A percentile compares a stretch with the other conserved stretches of the same genome.
Conservation (phyloP, 208 protist genomes). For the Trichomonas tenax region DNA sequence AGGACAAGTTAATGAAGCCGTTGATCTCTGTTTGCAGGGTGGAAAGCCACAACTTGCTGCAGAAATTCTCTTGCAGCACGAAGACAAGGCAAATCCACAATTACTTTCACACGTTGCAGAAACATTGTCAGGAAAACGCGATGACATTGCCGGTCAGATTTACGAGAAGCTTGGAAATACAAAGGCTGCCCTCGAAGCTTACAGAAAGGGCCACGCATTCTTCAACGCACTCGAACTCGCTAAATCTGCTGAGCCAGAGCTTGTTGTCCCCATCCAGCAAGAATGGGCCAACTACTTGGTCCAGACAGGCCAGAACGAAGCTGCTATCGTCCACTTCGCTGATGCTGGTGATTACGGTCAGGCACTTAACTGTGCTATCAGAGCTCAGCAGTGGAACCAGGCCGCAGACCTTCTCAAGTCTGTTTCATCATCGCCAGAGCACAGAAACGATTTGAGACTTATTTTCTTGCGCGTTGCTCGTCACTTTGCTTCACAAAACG, state of each 20-base stretch:
- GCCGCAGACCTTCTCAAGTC: not conserved
- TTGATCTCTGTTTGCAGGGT: constrained; percentile 3
- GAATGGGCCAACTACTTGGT: constrained; percentile 13
- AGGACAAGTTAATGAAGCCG: constrained; percentile 6
- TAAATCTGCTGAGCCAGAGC: not conserved
- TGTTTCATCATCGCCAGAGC: not conserved
- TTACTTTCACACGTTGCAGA: not conserved
- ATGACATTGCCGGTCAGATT: not conserved
- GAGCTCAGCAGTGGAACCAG: not conserved
- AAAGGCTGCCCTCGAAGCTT: not conserved
- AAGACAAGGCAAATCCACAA: constrained; percentile 5
- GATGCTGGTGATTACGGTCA: not conserved
- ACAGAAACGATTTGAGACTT: not conserved
- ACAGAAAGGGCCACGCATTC: not conserved
- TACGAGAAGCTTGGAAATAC: not conserved
- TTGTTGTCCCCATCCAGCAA: not conserved
- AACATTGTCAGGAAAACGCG: not conserved
- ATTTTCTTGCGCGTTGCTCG: not conserved
- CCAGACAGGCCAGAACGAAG: not conserved
- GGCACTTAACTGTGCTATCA: not conserved
- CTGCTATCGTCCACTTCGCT: not conserved
- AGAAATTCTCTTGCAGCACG: not conserved
- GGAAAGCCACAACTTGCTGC: not conserved
- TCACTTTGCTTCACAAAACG: not conserved
- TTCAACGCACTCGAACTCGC: not conserved